phyloP scores from a whole-genome alignment of 495 filamentous ascomycete species.

The Talaromyces adpressus region DNA sequence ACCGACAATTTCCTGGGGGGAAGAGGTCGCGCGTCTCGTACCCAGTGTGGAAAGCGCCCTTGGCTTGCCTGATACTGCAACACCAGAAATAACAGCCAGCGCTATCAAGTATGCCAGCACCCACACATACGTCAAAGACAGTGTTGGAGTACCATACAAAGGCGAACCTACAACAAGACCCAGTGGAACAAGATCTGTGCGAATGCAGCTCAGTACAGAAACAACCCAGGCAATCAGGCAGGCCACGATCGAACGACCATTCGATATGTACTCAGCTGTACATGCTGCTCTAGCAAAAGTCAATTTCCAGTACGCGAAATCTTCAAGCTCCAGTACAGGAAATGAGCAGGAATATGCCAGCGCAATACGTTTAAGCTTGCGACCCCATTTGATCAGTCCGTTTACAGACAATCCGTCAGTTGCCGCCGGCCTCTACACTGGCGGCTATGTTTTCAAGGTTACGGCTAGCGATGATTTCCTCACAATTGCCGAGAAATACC shows the following conservation, averaged over 20 bases:
- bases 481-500: slow-evolving; percentile 20
- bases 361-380: slow-evolving; percentile 21
- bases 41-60: slow-evolving; percentile 20
- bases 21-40: slow-evolving; percentile 18
- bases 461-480: slow-evolving; percentile 13
- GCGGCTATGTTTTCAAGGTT: slow-evolving; percentile 17
- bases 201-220: slow-evolving; percentile 8
- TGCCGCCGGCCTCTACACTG: slow-evolving; percentile 13
- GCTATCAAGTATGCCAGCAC: slow-evolving; percentile 12
- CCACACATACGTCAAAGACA: slow-evolving; percentile 9
- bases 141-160: slow-evolving; percentile 15
- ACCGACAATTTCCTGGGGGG: slow-evolving; percentile 18
- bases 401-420: neutral
- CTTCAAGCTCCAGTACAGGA: slow-evolving; percentile 1
- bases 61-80: slow-evolving; percentile 9
- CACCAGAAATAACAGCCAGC: slow-evolving; percentile 8
- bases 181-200: slow-evolving; percentile 12
- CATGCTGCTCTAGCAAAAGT: slow-evolving; percentile 20
- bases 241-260: slow-evolving; percentile 11
- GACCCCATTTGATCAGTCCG: slow-evolving; percentile 9
- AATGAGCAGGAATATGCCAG: slow-evolving; percentile 21
- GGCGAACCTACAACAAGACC: slow-evolving; percentile 14
- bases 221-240: slow-evolving; percentile 11
- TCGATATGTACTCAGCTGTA: slow-evolving; percentile 17
- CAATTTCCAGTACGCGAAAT: slow-evolving; percentile 13